Conservation (phyloP, 2,329 filamentous ascomycete species). For the Fusarium avenaceum region DNA sequence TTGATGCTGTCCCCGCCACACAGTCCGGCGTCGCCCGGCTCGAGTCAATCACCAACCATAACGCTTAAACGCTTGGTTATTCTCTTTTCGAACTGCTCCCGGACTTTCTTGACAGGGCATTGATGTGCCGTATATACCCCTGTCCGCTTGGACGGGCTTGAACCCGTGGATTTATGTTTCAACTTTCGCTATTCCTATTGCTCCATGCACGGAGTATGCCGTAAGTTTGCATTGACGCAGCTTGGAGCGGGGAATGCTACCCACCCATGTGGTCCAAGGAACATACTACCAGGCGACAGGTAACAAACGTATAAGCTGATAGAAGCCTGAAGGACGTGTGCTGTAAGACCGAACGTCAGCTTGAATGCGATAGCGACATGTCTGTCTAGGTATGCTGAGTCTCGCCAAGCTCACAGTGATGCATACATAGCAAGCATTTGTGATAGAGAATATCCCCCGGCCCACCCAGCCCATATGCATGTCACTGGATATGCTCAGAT, state of each 20-base stretch:
- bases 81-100: conserved; percentile 8
- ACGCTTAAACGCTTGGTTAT: conserved; percentile 3
- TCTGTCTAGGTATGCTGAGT: background rate
- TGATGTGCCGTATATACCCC: conserved; percentile 15
- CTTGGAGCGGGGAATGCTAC: conserved; percentile 23
- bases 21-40: conserved; percentile 25
- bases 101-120: conserved; percentile 20
- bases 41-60: conserved; percentile 24
- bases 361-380: background rate
- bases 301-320: background rate
- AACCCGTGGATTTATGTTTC: conserved; percentile 27
- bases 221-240: conserved; percentile 27
- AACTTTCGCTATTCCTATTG: conserved; percentile 13
- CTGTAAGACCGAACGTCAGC: conserved; percentile 1
- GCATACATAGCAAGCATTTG: background rate
- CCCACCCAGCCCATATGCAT: conserved; percentile 22
- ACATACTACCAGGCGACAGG: background rate
- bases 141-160: conserved; percentile 14
- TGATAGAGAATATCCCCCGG: background rate
- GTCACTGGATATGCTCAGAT: conserved; percentile 19
- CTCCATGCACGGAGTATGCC: conserved; percentile 2
- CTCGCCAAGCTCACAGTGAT: background rate
- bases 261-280: conserved; percentile 13
- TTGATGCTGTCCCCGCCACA: conserved; percentile 33
- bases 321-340: background rate